Evolutionary conservation across 139 green algal genomes (phyloP), one percentile per base, ranked within the genome.

Genomic region (Zygnema cylindricum): DNA sequence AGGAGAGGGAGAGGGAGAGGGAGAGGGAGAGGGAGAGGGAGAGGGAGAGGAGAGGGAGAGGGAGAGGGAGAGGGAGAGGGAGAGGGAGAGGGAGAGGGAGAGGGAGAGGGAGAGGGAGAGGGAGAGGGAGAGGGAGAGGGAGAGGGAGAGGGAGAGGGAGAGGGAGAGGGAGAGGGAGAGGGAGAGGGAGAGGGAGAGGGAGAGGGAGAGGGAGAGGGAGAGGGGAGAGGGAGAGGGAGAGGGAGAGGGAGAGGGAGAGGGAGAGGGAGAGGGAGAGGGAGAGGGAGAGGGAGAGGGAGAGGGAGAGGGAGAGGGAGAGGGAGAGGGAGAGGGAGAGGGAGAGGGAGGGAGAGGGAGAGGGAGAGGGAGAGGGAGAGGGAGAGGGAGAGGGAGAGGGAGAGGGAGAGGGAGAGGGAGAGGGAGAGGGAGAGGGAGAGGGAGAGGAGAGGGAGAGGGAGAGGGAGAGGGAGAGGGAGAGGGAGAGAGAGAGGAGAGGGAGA

Each of bases 1-100:
- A 96, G 33, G 92, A 88, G 30, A 30, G 57, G 57, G 57, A 73
- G 57, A 30, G 57, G 57, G 57, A 30, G 30, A 30, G 30, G 30
- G 57, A 30, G 25, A 73, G 30, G 25, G 30, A 73, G 57, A 73
- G 57, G 30, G 25, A 73, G 57, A 35, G 57, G 30, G 25, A 25
- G 30, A 35, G 30, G 57, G 30, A 73, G 57, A 73, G 57, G 57
- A 73, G 57, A 73, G 57, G 57, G 57, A 73, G 25, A 25, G 57
- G 57, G 25, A 30, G 25, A 35, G 25, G 30, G 57, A 30, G 57
- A 35, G 30, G 25, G 30, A 35, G 57, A 73, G 30, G 30, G 30
- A 73, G 57, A 73, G 30, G 30, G 57, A 73, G 30, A 73, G 25
- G 30, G 30, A 30, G 30, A 30, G 30, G 25, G 30, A 30, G 25